Base-by-base conservation (phyloP, 257 asterid genomes). In the Plantago major region DNA sequence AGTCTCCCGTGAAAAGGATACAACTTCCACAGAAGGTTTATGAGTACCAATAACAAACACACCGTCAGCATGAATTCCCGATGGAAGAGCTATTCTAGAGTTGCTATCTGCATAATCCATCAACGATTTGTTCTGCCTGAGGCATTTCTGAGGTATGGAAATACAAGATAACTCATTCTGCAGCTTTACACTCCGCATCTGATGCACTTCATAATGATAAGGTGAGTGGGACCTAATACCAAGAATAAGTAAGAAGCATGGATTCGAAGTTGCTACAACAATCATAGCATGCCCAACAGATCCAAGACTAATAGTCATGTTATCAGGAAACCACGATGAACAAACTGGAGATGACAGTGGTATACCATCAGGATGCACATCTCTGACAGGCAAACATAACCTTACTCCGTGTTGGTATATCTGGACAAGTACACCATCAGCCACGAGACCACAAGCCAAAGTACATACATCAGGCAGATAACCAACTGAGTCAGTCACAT, bases 141-240 rank as follows among this genome's bases (percentile, higher is more conserved):
- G 72, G 64, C 65, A 70, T 67, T 71, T 82, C 81, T 69, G 84
- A 42, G 96, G 96, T 61, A 86, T 77, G 46, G 93, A 84, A 66
- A 92, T 84, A 77, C 99, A 89, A 61, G 99, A 92, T 68, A 92
- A 72, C 67, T 92, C 99, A 74, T 78, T 82, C 80, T 84, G 95
- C 84, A 89, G 72, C 58, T 81, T 86, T 46, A 92, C 80, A 60
- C 76, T 77, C 70, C 84, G 85, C 86, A 86, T 75, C 77, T 83
- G 88, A 79, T 79, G 76, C 69, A 92, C 65, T 64, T 92, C 95
- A 52, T 75, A 66, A 46, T 72, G 72, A 70, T 66, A 53, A n/a
- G 68, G 57, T 44, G 76, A 71, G 67, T 67, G 75, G 70, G 81
- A 66, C 72, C 79, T 81, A 70, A 89, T 40, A 61, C 97, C 96